phyloP scores from a whole-genome alignment of 1,284 basidiomycete species.

The Volvariella volvacea region DNA sequence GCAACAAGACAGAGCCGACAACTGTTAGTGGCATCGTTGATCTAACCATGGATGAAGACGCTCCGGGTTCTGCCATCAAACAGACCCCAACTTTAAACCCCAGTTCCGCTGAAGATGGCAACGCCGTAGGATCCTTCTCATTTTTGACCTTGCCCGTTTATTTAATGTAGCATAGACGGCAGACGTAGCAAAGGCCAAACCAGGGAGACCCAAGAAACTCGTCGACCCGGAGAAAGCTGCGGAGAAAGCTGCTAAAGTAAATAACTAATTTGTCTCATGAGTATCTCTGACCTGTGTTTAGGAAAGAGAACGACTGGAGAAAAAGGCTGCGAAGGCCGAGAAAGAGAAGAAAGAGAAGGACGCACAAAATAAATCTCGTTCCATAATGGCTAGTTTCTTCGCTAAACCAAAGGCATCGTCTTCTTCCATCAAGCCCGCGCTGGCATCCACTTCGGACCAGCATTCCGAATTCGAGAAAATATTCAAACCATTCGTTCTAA shows the following conservation, averaged over 20 bases:
- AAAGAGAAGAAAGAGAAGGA: constrained; percentile 67
- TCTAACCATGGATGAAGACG: neutral
- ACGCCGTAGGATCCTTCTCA: constrained; percentile 5
- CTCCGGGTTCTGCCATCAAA: neutral
- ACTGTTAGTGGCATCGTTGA: too few relatives aligned
- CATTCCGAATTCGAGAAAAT: constrained; percentile 63
- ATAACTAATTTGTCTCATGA: constrained; percentile 1
- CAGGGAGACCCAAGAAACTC: constrained; percentile 41
- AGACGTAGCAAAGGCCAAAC: constrained; percentile 10
- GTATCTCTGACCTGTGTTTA: constrained; percentile 17
- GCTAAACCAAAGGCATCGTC: constrained; percentile 39
- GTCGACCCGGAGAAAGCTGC: constrained; percentile 52
- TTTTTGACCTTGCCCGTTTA: neutral
- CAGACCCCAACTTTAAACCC: constrained; percentile 11
- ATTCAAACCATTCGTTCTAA: constrained; percentile 74
- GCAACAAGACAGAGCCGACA: too few relatives aligned
- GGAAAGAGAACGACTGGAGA: constrained; percentile 63
- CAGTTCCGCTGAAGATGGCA: constrained; percentile 23
- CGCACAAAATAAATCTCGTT: constrained; percentile 64
- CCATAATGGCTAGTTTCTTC: constrained; percentile 71
- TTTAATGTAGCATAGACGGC: neutral
- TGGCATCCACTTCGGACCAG: constrained; percentile 32
- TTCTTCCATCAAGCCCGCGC: constrained; percentile 22
- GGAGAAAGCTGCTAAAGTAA: constrained; percentile 37
- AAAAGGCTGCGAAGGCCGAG: constrained; percentile 55